phyloP scores from a whole-genome alignment of 1,284 basidiomycete species.

The Puccinia hordei region DNA sequence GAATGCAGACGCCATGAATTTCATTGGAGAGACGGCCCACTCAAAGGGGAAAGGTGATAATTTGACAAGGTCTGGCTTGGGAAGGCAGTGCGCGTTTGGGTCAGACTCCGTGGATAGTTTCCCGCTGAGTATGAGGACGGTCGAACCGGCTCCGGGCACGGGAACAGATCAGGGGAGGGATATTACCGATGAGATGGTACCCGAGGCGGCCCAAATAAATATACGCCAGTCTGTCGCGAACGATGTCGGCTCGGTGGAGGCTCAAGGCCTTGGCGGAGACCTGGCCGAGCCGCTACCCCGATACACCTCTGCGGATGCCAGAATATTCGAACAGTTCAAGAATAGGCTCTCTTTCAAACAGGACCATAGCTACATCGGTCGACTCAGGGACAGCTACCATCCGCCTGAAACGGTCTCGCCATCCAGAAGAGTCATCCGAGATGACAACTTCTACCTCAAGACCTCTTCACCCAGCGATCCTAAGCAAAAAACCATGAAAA shows the following conservation, averaged over 20 bases:
- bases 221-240: neutral
- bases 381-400: constrained; percentile 14
- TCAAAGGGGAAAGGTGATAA: neutral
- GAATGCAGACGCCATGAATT: neutral
- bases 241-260: neutral
- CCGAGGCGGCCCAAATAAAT: neutral
- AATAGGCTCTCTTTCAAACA: constrained; percentile 14
- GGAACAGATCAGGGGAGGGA: neutral
- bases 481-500: neutral
- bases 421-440: neutral
- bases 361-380: constrained; percentile 23
- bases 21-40: neutral
- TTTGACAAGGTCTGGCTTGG: neutral
- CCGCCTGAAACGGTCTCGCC: neutral
- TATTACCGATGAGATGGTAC: neutral
- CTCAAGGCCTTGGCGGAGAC: no score
- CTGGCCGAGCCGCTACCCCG: constrained; percentile 10
- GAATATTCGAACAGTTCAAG: constrained; percentile 1
- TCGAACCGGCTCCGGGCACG: neutral
- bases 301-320: constrained; percentile 23
- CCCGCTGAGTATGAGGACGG: neutral
- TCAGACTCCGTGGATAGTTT: neutral
- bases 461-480: neutral
- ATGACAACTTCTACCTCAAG: constrained; percentile 13
- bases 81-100: neutral